A percentile compares a stretch with the other conserved stretches of the same genome.
Evolutionary conservation across 2,329 filamentous ascomycete genomes (phyloP).

Genomic region (Aspergillus piperis): DNA sequence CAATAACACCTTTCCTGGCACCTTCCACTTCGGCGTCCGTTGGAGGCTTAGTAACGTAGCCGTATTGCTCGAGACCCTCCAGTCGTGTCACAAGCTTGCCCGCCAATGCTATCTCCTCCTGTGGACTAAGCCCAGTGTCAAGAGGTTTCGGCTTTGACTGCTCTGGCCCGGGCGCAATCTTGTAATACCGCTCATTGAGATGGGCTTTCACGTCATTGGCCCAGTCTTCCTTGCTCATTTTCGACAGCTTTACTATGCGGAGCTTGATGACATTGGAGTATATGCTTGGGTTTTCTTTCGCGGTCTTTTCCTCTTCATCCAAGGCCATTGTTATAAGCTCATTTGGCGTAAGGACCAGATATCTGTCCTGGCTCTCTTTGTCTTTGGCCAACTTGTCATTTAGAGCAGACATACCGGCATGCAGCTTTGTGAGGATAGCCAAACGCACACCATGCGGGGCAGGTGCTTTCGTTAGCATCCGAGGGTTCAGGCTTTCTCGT

Average conservation of each 20-base stretch:
- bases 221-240: slow-evolving; percentile 74
- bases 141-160: slow-evolving; percentile 55
- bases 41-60: slow-evolving; percentile 73
- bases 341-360: slow-evolving; percentile 42
- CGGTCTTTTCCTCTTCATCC: slow-evolving; percentile 74
- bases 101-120: slow-evolving; percentile 69
- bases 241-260: slow-evolving; percentile 72
- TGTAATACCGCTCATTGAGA: slow-evolving; percentile 41
- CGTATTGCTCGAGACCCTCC: slow-evolving; percentile 63
- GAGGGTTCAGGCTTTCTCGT: slow-evolving; percentile 48
- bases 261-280: slow-evolving; percentile 86
- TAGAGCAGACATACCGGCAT: slow-evolving; percentile 44
- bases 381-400: slow-evolving; percentile 42
- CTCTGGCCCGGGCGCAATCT: slow-evolving; percentile 27
- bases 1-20: slow-evolving; percentile 65
- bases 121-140: slow-evolving; percentile 66
- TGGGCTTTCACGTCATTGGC: slow-evolving; percentile 59
- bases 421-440: slow-evolving; percentile 47
- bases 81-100: slow-evolving; percentile 65
- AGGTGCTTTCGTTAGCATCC: slow-evolving; percentile 47
- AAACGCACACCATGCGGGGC: slow-evolving; percentile 44
- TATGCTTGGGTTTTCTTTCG: slow-evolving; percentile 66
- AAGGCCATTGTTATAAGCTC: slow-evolving; percentile 50
- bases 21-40: slow-evolving; percentile 65
- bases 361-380: slow-evolving; percentile 33